phyloP scores from a whole-genome alignment of 495 filamentous ascomycete genomes.

The Cenococcum geophilum region DNA sequence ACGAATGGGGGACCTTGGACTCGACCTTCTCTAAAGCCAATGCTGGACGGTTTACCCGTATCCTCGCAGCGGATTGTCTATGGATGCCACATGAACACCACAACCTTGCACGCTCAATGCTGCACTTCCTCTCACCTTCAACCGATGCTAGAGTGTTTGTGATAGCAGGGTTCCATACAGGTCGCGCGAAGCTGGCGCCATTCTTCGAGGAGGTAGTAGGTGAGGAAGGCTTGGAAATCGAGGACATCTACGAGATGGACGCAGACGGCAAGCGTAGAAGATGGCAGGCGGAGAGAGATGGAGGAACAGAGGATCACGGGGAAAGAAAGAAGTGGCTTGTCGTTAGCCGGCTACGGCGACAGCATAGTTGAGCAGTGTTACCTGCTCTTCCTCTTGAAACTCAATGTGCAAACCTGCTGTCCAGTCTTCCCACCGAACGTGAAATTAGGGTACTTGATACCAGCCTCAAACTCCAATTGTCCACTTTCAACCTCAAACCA shows the following conservation, averaged over 20 bases:
- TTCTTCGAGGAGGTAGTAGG: slow-evolving; percentile 61
- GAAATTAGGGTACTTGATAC: slow-evolving; percentile 75
- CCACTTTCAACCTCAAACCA: slow-evolving; percentile 58
- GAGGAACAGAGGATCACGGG: slow-evolving; percentile 56
- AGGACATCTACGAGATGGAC: slow-evolving; percentile 70
- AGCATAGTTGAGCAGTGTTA: not conserved
- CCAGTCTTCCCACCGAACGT: slow-evolving; percentile 82
- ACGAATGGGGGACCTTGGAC: slow-evolving; percentile 64
- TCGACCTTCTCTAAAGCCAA: slow-evolving; percentile 50
- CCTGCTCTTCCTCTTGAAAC: slow-evolving; percentile 51
- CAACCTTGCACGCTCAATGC: slow-evolving; percentile 62
- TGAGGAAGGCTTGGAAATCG: slow-evolving; percentile 56
- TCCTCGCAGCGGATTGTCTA: slow-evolving; percentile 76
- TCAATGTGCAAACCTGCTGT: slow-evolving; percentile 75
- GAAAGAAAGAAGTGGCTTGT: slow-evolving; percentile 73
- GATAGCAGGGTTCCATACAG: slow-evolving; percentile 80
- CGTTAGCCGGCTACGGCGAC: slow-evolving; percentile 46
- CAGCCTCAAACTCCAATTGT: slow-evolving; percentile 52
- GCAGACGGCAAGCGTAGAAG: slow-evolving; percentile 57
- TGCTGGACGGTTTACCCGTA: slow-evolving; percentile 53
- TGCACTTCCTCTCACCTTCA: slow-evolving; percentile 57
- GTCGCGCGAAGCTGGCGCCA: slow-evolving; percentile 57
- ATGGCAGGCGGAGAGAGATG: slow-evolving; percentile 53
- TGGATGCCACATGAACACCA: slow-evolving; percentile 79
- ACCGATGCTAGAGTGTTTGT: slow-evolving; percentile 55